These are phyloP conservation scores for Thermothielavioides terrestris DNA, from an alignment of 495 filamentous ascomycete species.

Conservation along the genomic window DNA sequence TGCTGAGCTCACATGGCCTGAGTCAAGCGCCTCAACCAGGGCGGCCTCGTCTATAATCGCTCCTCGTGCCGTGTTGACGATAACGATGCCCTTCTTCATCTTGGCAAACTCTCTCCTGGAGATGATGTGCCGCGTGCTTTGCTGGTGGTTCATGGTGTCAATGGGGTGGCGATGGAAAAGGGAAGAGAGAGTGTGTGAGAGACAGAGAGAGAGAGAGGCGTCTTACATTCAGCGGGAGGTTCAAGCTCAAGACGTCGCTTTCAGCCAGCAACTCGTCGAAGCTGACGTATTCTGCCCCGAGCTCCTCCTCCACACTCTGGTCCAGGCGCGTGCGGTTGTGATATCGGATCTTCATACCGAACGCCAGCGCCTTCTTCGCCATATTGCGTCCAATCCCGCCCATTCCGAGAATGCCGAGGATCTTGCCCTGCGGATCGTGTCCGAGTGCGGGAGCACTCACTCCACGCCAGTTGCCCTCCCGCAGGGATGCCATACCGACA, in stretches of 20 bases:
- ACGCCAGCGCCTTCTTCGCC: constrained; percentile 43
- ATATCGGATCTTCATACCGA: constrained; percentile 62
- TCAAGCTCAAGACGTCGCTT: constrained; percentile 70
- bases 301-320: constrained; percentile 42
- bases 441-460: constrained; percentile 34
- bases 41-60: constrained; percentile 65
- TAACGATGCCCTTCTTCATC: constrained; percentile 64
- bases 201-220: constrained; percentile 6
- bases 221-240: constrained; percentile 63
- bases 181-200: constrained; percentile 10
- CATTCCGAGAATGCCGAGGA: constrained; percentile 77
- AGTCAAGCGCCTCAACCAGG: constrained; percentile 59
- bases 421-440: constrained; percentile 63
- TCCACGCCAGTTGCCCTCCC: constrained; percentile 56
- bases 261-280: constrained; percentile 57
- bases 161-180: background rate
- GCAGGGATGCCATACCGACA: constrained; percentile 50
- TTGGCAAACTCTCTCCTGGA: constrained; percentile 50
- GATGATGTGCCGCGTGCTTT: constrained; percentile 59
- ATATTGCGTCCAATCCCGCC: constrained; percentile 67
- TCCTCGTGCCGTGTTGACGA: constrained; percentile 64
- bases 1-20: constrained; percentile 55
- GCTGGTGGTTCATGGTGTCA: constrained; percentile 27
- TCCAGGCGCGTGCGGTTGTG: constrained; percentile 49
- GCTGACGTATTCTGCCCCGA: constrained; percentile 57